A percentile compares a stretch with the other conserved stretches of the same genome.
Evolutionary conservation across 768 basidiomycete species (phyloP).

Genomic region (Boletus barrowsii): DNA sequence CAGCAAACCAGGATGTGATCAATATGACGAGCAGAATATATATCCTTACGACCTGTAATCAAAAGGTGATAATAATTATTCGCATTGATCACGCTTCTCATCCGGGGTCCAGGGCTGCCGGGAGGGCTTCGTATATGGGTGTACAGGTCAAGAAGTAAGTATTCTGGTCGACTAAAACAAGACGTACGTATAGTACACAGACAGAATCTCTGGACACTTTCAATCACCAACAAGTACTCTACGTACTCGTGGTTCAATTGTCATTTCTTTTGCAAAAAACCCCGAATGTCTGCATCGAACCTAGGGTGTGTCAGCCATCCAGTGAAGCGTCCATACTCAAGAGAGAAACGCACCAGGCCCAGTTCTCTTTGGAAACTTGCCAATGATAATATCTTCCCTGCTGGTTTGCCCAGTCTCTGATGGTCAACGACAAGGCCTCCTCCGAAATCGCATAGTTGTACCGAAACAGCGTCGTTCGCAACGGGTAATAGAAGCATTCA

Average conservation of each 20-base stretch:
- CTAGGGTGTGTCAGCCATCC: neutral
- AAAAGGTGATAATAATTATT: no score
- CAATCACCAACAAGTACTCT: no score
- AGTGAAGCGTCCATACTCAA: neutral
- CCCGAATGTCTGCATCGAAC: conserved; percentile 21
- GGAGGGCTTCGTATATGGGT: no score
- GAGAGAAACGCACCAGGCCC: conserved; percentile 19
- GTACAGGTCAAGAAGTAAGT: no score
- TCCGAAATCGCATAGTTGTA: conserved; percentile 24
- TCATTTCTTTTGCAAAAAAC: conserved; percentile 1
- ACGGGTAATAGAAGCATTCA: neutral
- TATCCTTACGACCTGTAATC: no score
- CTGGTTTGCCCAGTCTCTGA: conserved; percentile 6
- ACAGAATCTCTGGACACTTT: no score
- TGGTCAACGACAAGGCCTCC: neutral
- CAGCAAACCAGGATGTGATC: conserved; percentile 47
- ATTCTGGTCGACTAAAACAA: no score
- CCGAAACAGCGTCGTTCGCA: conserved; percentile 23
- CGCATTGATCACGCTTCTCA: no score
- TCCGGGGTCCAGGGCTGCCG: no score
- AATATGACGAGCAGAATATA: conserved; percentile 36
- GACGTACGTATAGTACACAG: no score
- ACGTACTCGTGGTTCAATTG: no score
- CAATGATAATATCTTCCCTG: conserved; percentile 3
- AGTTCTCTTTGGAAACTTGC: conserved; percentile 3